Evolutionary conservation across 2,329 filamentous ascomycete species (phyloP), one percentile per base, ranked within the genome.

Genomic region (Apiospora hydei): DNA sequence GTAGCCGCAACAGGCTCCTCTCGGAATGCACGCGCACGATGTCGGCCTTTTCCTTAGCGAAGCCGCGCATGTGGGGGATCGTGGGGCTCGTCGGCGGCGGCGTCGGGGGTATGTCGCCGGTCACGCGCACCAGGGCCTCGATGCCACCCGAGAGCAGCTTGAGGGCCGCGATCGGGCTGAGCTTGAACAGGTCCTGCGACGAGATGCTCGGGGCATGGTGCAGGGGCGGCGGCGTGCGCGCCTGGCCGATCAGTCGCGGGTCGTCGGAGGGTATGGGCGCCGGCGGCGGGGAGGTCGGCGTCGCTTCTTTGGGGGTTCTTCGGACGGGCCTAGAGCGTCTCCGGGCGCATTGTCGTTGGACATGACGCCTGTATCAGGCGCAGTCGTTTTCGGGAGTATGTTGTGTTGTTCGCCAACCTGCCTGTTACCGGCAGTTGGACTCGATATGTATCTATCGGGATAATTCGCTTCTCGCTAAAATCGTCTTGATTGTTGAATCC

Each of bases 101-200:
- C n/a, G 92, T 96, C 21, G 92, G 93, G 30, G 93, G 94, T 16
- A 96, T 86, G 78, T 97, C 94, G 78, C 93, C 93, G 1, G 92
- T 94, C 72, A 92, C 86, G 74, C 88, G 88, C 41, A 94, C 92
- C 69, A 96, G 86, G 4, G 90, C 87, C 77, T 95, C 92, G 73
- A 95, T 85, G 72, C 90, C 90, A 51, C 90, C 87, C 76, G 91
- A 91, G n/a, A 98, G 88, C 74, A 97, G 85, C 78, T 92, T 93
- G 78, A 98, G 88, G 6, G 95, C 95, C 2, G 91, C 91, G 69
- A 92, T 86, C 4, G 94, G 90, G 0, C 90, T 85, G 73, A 98
- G 87, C 69, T 89, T 89, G 83, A 93, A 93, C 74, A 97, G 88
- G 80, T 95, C 92, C 81, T 93, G 87, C 72, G 74, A 84, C 76